These are phyloP conservation scores for Solanum lignicaule DNA, from an alignment of 257 asterid species.

Conservation along the genomic window DNA sequence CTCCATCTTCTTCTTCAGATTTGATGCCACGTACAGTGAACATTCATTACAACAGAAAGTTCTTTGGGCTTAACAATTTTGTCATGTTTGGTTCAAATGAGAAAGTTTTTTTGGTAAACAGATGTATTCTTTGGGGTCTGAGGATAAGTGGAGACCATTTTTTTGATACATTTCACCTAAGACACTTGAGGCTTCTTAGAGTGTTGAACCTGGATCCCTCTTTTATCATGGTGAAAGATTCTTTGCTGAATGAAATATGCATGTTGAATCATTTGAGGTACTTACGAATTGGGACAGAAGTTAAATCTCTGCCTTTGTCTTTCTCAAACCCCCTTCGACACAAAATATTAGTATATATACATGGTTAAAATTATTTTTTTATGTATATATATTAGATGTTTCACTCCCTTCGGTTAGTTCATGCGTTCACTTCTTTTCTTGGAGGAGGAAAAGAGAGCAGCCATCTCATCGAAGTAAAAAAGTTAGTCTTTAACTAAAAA, in stretches of 20 bases:
- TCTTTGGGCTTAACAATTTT: not conserved
- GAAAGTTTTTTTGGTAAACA: not conserved
- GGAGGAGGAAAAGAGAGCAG: too few species aligned
- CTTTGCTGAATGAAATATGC: not conserved
- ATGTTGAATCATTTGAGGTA: not conserved
- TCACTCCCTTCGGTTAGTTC: too few species aligned
- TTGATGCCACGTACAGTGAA: rapidly evolving
- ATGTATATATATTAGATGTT: too few species aligned
- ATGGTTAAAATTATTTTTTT: too few species aligned
- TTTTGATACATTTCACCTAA: not conserved
- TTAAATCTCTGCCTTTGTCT: not conserved
- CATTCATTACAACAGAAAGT: rapidly evolving
- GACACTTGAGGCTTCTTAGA: slow-evolving; percentile 9
- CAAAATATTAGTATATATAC: too few species aligned
- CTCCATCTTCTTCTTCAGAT: not conserved
- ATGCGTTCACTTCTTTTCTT: too few species aligned
- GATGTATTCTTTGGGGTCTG: not conserved
- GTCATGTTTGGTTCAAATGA: not conserved
- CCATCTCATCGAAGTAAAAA: too few species aligned
- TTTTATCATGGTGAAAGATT: not conserved
- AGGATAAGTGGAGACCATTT: not conserved
- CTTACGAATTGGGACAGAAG: not conserved
- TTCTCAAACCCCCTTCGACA: not conserved
- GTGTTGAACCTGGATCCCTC: not conserved
- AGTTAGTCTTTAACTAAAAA: too few species aligned